These are phyloP conservation scores for Noccaea caerulescens DNA, from an alignment of 345 rosid genomes.

Conservation along the genomic window DNA sequence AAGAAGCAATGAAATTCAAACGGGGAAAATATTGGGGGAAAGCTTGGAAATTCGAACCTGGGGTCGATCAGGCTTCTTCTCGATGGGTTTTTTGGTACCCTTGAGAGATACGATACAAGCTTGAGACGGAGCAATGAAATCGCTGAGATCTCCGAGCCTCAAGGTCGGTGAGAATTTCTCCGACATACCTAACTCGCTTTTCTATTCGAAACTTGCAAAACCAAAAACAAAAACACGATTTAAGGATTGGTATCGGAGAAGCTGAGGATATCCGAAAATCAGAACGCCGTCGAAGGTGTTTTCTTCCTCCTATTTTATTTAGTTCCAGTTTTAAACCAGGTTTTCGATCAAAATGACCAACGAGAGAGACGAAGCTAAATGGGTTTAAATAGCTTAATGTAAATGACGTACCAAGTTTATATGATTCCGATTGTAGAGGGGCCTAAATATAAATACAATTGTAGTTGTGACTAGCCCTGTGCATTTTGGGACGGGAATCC, in stretches of 20 bases:
- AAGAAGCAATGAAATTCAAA: conserved; percentile 14
- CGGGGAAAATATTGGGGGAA: not conserved
- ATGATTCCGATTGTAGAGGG: not conserved
- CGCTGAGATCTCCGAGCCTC: conserved; percentile 91
- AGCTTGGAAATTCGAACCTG: conserved; percentile 49
- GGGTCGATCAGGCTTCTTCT: conserved; percentile 54
- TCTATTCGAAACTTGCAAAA: not conserved
- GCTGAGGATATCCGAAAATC: conserved; percentile 16
- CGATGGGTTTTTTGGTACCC: conserved; percentile 57
- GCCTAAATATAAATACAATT: not conserved
- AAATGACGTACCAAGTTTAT: not conserved
- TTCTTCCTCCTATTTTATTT: not conserved
- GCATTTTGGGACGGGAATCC: no score
- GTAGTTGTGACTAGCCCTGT: no score
- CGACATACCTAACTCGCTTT: conserved; percentile 56
- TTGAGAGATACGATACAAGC: conserved; percentile 78
- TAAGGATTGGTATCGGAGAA: not conserved
- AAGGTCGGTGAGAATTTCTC: conserved; percentile 86
- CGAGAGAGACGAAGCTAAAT: not conserved
- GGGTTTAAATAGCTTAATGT: conserved; percentile 2
- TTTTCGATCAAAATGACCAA: conserved; percentile 19
- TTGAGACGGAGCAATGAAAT: conserved; percentile 93
- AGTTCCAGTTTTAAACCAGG: not conserved
- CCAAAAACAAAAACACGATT: not conserved
- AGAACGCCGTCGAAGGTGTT: conserved; percentile 1